Evolutionary conservation across 371 early-diverging fungal genomes (phyloP), one percentile per base, ranked within the genome.

Genomic region (Saksenaea vasiformis): DNA sequence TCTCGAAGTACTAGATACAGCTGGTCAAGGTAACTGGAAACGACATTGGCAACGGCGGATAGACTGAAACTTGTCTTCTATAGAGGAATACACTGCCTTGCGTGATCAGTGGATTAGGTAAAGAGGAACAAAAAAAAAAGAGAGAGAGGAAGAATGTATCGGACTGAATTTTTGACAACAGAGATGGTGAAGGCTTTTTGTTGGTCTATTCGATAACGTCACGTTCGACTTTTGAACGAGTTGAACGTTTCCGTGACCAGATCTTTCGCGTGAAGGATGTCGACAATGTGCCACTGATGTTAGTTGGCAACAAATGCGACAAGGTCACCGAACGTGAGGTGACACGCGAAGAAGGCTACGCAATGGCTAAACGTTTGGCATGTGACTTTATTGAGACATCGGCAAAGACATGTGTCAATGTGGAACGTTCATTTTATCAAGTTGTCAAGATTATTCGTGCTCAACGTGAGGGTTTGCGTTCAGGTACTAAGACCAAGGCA

Each of bases 101-200:
- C 87, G 96, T 67, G 97, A 97, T 74, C 95, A 96, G 79, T 97
- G 95, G 95, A 96, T 97, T 67, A 86, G 76, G 76, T 76, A 72
- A 56, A 24, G 26, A 54, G 39, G 36, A 24, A 22, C 3, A 19
- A 22, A 19, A 22, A n/a, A 7, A 10, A 47, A 47, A 22, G n/a
- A n/a, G n/a, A n/a, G n/a, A 47, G 22, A 22, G 3, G 10, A 47
- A 19, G 5, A 47, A 19, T 1, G 10, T 5, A 31, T 31, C 2
- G 11, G 7, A 61, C 24, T 22, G 51, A 38, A 19, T n/a, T 13
- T 4, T 13, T 27, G 28, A 31, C 17, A 89, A 31, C 17, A 89
- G 89, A 56, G 93, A 92, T 72, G 95, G 95, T 56, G 94, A 95
- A 76, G 95, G 93, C 5, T 95, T 95, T 76, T 60, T 95, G 53